phyloP scores from a whole-genome alignment of 2,329 filamentous ascomycete genomes.

The Trichoderma citrinoviride region DNA sequence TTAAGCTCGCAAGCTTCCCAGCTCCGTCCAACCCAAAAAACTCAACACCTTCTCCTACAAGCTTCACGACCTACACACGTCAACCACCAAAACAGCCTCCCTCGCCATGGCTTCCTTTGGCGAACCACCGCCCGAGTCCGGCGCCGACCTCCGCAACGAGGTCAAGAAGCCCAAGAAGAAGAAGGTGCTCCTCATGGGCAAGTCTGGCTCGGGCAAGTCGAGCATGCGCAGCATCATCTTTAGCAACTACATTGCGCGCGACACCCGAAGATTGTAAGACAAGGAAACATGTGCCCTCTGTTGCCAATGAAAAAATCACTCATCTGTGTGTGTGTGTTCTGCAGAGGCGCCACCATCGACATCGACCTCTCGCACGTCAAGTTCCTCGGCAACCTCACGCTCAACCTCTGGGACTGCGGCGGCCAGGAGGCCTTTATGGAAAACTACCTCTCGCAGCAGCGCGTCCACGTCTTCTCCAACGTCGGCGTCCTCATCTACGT shows the following conservation, averaged over 20 bases:
- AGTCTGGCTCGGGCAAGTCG: slow-evolving; percentile 95
- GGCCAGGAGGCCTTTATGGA: slow-evolving; percentile 99
- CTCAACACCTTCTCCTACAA: not conserved
- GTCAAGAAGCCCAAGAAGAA: slow-evolving; percentile 75
- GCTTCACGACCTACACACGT: not conserved
- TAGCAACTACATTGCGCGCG: slow-evolving; percentile 96
- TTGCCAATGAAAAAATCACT: not conserved
- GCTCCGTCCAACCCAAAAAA: not conserved
- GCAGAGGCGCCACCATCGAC: slow-evolving; percentile 86
- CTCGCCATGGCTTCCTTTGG: slow-evolving; percentile 35
- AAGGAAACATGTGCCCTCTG: not conserved
- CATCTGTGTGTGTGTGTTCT: not conserved
- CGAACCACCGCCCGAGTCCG: slow-evolving; percentile 32
- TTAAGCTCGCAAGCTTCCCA: not conserved
- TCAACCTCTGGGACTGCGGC: slow-evolving; percentile 98
- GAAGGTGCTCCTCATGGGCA: slow-evolving; percentile 88
- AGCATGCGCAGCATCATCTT: slow-evolving; percentile 99
- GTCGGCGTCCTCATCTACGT: slow-evolving; percentile 98
- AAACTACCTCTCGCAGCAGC: slow-evolving; percentile 94
- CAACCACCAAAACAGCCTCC: not conserved
- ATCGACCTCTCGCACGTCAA: slow-evolving; percentile 98
- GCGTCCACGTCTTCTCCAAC: slow-evolving; percentile 93
- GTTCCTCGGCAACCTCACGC: slow-evolving; percentile 94
- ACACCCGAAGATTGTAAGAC: slow-evolving; percentile 75
- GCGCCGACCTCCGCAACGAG: slow-evolving; percentile 45